Evolutionary conservation across 768 basidiomycete species (phyloP).

Genomic region (Pulveroboletus ravenelii): DNA sequence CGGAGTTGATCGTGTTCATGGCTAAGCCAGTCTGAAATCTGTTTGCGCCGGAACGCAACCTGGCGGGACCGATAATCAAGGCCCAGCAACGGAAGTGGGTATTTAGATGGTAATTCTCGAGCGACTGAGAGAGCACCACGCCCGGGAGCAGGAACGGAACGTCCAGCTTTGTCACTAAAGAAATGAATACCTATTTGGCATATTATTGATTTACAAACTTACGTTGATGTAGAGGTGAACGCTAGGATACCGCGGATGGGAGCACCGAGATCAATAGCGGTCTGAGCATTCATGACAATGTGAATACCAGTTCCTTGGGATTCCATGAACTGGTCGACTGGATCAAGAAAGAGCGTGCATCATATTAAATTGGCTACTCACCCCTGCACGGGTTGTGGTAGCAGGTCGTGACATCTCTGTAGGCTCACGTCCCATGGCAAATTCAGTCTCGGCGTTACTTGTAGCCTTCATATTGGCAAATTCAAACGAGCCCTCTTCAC

Average conservation of each 20-base stretch:
- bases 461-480: constrained; percentile 99
- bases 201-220: constrained; percentile 29
- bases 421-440: constrained; percentile 98
- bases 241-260: constrained; percentile 92
- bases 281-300: constrained; percentile 94
- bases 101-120: constrained; percentile 74
- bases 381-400: constrained; percentile 92
- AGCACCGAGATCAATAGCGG: constrained; percentile 89
- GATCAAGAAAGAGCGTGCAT: constrained; percentile 1
- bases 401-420: constrained; percentile 98
- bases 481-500: constrained; percentile 97
- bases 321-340: constrained; percentile 79
- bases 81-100: constrained; percentile 76
- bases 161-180: constrained; percentile 92
- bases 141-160: constrained; percentile 96
- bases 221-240: constrained; percentile 96
- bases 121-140: constrained; percentile 88
- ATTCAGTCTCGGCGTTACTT: constrained; percentile 93
- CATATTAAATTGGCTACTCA: constrained; percentile 34
- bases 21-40: constrained; percentile 91
- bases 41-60: constrained; percentile 89
- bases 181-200: constrained; percentile 2
- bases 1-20: constrained; percentile 85
- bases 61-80: constrained; percentile 89
- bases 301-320: constrained; percentile 95